phyloP scores from a whole-genome alignment of 1,139 yeast genomes.

The Lodderomyces beijingensis region DNA sequence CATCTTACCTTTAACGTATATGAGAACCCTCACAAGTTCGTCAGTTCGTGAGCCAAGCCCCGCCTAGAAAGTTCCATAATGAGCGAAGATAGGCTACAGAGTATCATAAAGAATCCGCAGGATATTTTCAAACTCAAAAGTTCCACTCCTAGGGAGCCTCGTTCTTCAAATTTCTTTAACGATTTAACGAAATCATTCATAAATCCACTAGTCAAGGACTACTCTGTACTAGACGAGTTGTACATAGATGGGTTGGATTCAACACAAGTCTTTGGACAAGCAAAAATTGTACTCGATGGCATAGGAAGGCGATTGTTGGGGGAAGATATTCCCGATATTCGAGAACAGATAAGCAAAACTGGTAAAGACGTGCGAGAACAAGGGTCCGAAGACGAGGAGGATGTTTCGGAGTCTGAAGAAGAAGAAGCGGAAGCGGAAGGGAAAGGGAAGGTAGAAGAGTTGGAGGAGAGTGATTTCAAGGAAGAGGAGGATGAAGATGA shows the following conservation, averaged over 20 bases:
- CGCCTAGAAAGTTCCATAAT: too few relatives aligned
- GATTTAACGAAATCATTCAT: slow-evolving; percentile 48
- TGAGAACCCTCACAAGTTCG: too few relatives aligned
- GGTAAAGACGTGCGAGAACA: slow-evolving; percentile 17
- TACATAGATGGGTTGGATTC: slow-evolving; percentile 85
- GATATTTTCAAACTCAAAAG: slow-evolving; percentile 22
- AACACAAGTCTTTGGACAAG: slow-evolving; percentile 91
- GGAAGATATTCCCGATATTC: slow-evolving; percentile 12
- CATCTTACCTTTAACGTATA: too few relatives aligned
- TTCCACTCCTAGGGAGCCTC: slow-evolving; percentile 10
- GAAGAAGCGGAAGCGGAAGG: slow-evolving; percentile 18
- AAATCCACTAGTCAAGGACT: slow-evolving; percentile 61
- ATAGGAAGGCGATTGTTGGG: slow-evolving; percentile 37
- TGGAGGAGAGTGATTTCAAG: slow-evolving; percentile 6
- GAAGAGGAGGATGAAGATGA: slow-evolving; percentile 8
- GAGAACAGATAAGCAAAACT: slow-evolving; percentile 12
- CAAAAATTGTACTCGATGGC: slow-evolving; percentile 62
- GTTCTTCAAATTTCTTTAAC: slow-evolving; percentile 22
- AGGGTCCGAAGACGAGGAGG: slow-evolving; percentile 15
- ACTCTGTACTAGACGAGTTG: slow-evolving; percentile 76
- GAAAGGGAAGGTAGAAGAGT: slow-evolving; percentile 8
- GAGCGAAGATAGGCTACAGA: slow-evolving; percentile 14
- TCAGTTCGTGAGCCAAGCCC: too few relatives aligned
- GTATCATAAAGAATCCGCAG: slow-evolving; percentile 22
- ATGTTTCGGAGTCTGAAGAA: slow-evolving; percentile 14